Evolutionary conservation across 805 yeast species (phyloP).

Genomic region (Saturnispora sanitii): DNA sequence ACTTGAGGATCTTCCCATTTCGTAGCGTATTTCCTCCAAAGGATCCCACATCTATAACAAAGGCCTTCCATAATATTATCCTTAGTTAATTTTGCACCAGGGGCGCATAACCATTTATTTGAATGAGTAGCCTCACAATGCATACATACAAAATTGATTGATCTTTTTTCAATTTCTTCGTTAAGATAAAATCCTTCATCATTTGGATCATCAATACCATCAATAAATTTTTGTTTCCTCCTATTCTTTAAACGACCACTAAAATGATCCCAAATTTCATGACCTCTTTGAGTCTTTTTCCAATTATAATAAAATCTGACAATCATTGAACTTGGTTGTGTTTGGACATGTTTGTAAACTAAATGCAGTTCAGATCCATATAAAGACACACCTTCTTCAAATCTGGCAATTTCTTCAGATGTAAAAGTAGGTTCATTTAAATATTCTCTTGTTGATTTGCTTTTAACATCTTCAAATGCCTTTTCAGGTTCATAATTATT

Average conservation of each 20-base stretch:
- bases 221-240: constrained; percentile 31
- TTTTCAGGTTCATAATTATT: constrained; percentile 38
- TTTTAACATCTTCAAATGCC: constrained; percentile 38
- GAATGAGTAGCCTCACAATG: constrained; percentile 55
- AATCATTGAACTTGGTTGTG: constrained; percentile 66
- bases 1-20: constrained; percentile 76
- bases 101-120: constrained; percentile 58
- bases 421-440: constrained; percentile 73
- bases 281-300: constrained; percentile 79
- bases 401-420: constrained; percentile 49
- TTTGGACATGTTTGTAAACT: constrained; percentile 58
- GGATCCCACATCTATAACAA: constrained; percentile 76
- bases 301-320: constrained; percentile 85
- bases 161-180: constrained; percentile 34
- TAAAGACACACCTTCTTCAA: constrained; percentile 64
- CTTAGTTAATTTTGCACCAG: constrained; percentile 42
- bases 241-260: constrained; percentile 62
- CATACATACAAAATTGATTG: constrained; percentile 49
- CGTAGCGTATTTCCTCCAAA: constrained; percentile 88
- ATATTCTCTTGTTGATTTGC: constrained; percentile 40
- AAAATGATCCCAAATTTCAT: constrained; percentile 70
- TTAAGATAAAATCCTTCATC: constrained; percentile 68
- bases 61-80: constrained; percentile 43
- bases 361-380: constrained; percentile 75
- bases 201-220: constrained; percentile 39